Conservation (phyloP, 306 rosid species). For the Prunus mongolica region DNA sequence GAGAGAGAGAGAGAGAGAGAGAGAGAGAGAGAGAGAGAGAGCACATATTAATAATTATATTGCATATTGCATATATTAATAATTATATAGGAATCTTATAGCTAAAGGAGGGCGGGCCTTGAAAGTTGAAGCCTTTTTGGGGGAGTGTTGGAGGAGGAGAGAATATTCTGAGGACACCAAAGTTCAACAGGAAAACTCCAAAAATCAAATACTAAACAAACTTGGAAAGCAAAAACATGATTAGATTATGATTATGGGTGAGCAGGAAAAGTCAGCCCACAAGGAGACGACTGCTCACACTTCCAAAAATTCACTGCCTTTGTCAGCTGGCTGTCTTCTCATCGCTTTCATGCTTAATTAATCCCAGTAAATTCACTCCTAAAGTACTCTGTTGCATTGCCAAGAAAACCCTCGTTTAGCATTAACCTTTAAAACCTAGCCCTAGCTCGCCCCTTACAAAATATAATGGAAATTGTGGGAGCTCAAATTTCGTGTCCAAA, state of each 20-base stretch:
- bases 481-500: too few species aligned
- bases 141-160: conserved; percentile 58
- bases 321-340: conserved; percentile 61
- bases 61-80: background rate
- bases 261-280: conserved; percentile 87
- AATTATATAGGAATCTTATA: conserved; percentile 21
- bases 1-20: conserved; percentile 9
- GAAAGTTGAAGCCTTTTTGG: conserved; percentile 76
- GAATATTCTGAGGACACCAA: conserved; percentile 76
- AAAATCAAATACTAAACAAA: conserved; percentile 57
- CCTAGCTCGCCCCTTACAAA: too few species aligned
- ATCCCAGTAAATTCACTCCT: too few species aligned
- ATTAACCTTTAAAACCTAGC: too few species aligned
- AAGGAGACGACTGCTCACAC: conserved; percentile 73
- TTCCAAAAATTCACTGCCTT: conserved; percentile 95
- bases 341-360: background rate
- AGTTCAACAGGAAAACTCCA: conserved; percentile 87
- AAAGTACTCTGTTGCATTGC: too few species aligned
- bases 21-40: conserved; percentile 12
- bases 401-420: too few species aligned
- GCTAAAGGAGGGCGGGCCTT: conserved; percentile 29
- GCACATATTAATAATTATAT: too few species aligned
- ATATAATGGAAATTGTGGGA: too few species aligned
- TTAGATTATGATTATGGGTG: conserved; percentile 86
- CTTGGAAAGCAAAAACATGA: conserved; percentile 65